Percentiles rank a stretch among this genome's conserved stretches.
Evolutionary conservation across 805 yeast species (phyloP).

Genomic region (Starmerella tilneyi): DNA sequence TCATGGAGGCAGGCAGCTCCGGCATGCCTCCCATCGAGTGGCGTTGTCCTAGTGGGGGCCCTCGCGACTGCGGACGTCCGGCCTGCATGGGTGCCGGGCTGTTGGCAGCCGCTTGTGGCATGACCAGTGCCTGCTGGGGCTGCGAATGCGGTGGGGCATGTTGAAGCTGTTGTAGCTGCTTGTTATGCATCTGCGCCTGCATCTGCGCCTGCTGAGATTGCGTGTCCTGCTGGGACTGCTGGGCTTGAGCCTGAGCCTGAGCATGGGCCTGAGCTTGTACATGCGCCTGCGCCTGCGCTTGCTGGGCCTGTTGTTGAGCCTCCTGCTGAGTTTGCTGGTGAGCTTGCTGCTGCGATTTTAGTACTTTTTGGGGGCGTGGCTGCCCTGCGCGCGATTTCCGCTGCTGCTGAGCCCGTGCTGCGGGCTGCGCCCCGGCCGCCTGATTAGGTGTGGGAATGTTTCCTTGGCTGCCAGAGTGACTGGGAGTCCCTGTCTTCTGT

Average conservation of each 20-base stretch:
- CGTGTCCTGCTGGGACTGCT: not conserved
- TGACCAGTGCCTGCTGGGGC: not conserved
- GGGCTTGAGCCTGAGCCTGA: slow-evolving; percentile 2
- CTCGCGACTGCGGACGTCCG: slow-evolving; percentile 6
- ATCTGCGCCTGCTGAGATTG: not conserved
- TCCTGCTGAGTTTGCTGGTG: too few relatives aligned
- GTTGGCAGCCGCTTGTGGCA: not conserved
- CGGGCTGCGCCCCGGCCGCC: too few relatives aligned
- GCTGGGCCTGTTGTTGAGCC: not conserved
- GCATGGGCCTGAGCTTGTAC: not conserved
- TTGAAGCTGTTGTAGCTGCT: not conserved
- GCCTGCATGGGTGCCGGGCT: slow-evolving; percentile 6
- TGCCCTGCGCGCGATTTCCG: not conserved
- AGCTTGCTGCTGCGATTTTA: not conserved
- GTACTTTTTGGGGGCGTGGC: not conserved
- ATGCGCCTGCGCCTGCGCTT: not conserved
- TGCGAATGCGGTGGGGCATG: not conserved
- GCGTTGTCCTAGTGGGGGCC: not conserved
- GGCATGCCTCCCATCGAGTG: not conserved
- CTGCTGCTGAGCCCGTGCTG: not conserved
- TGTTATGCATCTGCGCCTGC: not conserved
- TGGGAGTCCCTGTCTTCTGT: not conserved
- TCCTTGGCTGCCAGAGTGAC: not conserved
- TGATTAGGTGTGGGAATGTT: not conserved
- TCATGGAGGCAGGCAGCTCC: not conserved